phyloP scores from a whole-genome alignment of 2,329 filamentous ascomycete species.

The Fusarium sp. region DNA sequence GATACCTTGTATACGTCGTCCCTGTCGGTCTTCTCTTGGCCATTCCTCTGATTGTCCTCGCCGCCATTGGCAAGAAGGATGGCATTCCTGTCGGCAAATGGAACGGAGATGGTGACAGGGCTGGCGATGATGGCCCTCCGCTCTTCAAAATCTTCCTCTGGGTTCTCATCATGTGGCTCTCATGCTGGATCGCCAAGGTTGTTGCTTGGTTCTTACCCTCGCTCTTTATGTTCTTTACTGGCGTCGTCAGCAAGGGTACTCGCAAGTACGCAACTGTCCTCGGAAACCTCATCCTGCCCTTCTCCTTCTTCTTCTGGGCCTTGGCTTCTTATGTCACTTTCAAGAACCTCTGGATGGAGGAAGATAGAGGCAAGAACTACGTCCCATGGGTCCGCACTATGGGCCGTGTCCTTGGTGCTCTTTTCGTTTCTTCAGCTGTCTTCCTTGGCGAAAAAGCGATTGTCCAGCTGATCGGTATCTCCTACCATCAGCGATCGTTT shows the following conservation, averaged over 20 bases:
- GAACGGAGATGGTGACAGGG: not conserved
- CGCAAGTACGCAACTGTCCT: slow-evolving; percentile 76
- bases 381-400: slow-evolving; percentile 67
- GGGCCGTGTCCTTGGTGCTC: slow-evolving; percentile 71
- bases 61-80: slow-evolving; percentile 50
- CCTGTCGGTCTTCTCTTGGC: slow-evolving; percentile 71
- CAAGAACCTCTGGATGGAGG: slow-evolving; percentile 59
- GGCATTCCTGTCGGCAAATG: slow-evolving; percentile 25
- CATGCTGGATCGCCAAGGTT: slow-evolving; percentile 74
- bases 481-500: slow-evolving; percentile 87
- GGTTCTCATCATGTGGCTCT: slow-evolving; percentile 75
- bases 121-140: slow-evolving; percentile 52
- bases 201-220: slow-evolving; percentile 68
- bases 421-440: slow-evolving; percentile 74
- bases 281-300: slow-evolving; percentile 69
- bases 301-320: slow-evolving; percentile 76
- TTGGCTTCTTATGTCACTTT: slow-evolving; percentile 71
- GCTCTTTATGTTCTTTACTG: slow-evolving; percentile 74
- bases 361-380: slow-evolving; percentile 41
- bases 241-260: slow-evolving; percentile 74
- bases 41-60: slow-evolving; percentile 67
- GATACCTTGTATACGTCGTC: slow-evolving; percentile 74
- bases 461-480: slow-evolving; percentile 85
- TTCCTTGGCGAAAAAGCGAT: slow-evolving; percentile 81
- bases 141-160: slow-evolving; percentile 73